Base-by-base conservation (phyloP, 1,284 basidiomycete species). In the Ceratobasidium sp. region DNA sequence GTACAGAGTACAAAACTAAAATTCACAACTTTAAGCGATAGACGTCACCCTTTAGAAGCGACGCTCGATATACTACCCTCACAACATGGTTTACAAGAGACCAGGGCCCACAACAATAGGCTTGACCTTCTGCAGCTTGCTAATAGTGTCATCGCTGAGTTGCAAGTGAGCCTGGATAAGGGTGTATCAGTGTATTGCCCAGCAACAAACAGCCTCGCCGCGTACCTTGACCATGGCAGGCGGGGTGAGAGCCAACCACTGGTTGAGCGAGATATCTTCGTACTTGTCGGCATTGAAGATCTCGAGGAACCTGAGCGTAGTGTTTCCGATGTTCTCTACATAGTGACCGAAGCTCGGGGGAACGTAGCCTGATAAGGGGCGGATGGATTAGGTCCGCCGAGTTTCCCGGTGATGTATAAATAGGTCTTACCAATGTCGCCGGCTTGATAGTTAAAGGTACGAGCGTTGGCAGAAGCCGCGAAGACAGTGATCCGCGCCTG, bases 171-270 rank as follows among this genome's bases (percentile, higher is more conserved):
- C 89, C 68, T 77, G 46, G 17, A 49, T 34, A 25, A 19, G n/a
- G 25, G 11, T 19, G 17, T 13, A 17, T 37, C 44, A n/a, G 49
- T 7, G 32, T 34, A 19, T 22, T 51, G 49, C n/a, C 46, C 13
- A 59, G 19, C 15, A 5, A 59, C 29, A 22, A n/a, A 34, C 9
- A 40, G 9, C 37, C 37, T 40, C 9, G 37, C 37, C 22, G 22
- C 56, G 37, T 32, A 62, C 69, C 81, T 91, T 88, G 51, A 91
- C 90, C 44, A 91, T 82, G 43, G 86, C 86, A 0, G 89, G 88
- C 8, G 90, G 90, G 1, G 88, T 90, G 76, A 91, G 83, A 0
- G 90, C 90, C 25, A 92, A 85, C 91, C 91, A 92, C 87, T 81
- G 81, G 59, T 70, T 87, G 76, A 92, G 83, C 80, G 90, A 91